Evolutionary conservation across 176 grass and related monocot species (phyloP).

Genomic region (barley (Hordeum vulgare)): MorexV3_pseudomolecules_assembly NC_058522.1:449760977-449761476

Average conservation of each 20-base stretch:
- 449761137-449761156: slow-evolving; percentile 13
- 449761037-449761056: background rate
- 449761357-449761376: slow-evolving; percentile 29
- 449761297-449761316: slow-evolving; percentile 31
- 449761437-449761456: background rate
- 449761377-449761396: background rate
- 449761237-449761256: background rate
- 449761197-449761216: background rate
- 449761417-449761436: background rate
- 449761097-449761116: slow-evolving; percentile 9
- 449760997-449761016: background rate
- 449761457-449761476: slow-evolving; percentile 1
- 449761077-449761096: slow-evolving; percentile 10
- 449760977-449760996: background rate
- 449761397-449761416: background rate
- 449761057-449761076: background rate
- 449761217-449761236: background rate
- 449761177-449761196: slow-evolving; percentile 6
- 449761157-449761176: slow-evolving; percentile 40
- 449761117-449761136: slow-evolving; percentile 12
- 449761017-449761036: background rate
- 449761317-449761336: slow-evolving; percentile 32
- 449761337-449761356: slow-evolving; percentile 4
- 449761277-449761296: slow-evolving; percentile 60
- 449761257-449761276: background rate